Conservation (phyloP, 345 rosid species). For the Lenwebbia sp. region DNA sequence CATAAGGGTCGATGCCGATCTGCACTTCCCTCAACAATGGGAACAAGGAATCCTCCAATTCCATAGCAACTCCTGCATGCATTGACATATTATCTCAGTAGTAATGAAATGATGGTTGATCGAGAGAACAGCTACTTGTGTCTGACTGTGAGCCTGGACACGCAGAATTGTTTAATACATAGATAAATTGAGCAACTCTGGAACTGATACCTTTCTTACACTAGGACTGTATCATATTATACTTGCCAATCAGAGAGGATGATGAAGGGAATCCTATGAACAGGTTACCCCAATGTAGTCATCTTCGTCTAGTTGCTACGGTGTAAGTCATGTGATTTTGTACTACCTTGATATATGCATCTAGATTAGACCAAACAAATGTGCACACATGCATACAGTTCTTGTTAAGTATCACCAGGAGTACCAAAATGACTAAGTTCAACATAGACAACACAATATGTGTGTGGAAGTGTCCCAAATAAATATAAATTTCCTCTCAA, state of each 20-base stretch:
- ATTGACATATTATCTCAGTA: not conserved
- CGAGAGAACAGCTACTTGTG: not conserved
- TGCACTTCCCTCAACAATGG: conserved; percentile 91
- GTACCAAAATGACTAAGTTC: not conserved
- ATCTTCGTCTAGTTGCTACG: not conserved
- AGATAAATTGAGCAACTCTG: not conserved
- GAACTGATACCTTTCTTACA: not conserved
- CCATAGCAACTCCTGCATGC: conserved; percentile 89
- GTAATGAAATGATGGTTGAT: not conserved
- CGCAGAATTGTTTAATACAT: not conserved
- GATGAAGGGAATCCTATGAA: not conserved
- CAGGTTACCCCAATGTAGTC: not conserved
- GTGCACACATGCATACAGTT: not conserved
- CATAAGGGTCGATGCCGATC: conserved; percentile 74
- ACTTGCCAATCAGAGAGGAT: not conserved
- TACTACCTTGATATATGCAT: not conserved
- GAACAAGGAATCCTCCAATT: conserved; percentile 91
- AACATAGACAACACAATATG: not conserved
- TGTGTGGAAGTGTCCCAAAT: not conserved
- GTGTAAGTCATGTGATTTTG: not conserved
- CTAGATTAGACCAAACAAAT: not conserved
- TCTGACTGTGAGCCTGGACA: not conserved
- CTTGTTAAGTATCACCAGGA: not conserved
- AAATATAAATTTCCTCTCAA: not conserved
- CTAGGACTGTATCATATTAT: not conserved